Evolutionary conservation across 2,329 filamentous ascomycete species (phyloP).

Genomic region (Tolypocladium ophioglossoides): DNA sequence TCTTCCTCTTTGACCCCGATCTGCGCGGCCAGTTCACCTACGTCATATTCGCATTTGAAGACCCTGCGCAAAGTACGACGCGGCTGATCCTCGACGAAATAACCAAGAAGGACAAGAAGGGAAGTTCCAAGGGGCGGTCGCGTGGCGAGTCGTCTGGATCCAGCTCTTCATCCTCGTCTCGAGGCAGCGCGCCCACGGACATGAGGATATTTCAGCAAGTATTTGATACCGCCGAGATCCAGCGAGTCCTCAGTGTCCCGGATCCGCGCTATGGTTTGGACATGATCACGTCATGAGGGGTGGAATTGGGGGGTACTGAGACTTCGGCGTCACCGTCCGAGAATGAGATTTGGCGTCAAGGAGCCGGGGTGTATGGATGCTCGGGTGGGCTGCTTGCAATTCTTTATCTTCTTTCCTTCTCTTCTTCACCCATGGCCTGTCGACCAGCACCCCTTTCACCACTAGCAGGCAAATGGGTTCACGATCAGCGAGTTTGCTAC

Average conservation of each 20-base stretch:
- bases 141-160: constrained; percentile 16
- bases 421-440: background rate
- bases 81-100: constrained; percentile 44
- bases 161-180: constrained; percentile 15
- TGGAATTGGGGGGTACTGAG: constrained; percentile 2
- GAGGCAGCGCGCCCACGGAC: constrained; percentile 28
- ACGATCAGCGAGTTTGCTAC: background rate
- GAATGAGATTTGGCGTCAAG: background rate
- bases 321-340: background rate
- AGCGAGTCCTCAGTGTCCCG: constrained; percentile 36
- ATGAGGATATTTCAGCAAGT: constrained; percentile 42
- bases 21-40: constrained; percentile 50
- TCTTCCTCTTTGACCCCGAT: constrained; percentile 51
- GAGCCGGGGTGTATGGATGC: background rate
- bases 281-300: constrained; percentile 33
- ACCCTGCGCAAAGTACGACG: constrained; percentile 41
- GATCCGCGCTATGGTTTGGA: constrained; percentile 45
- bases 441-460: background rate
- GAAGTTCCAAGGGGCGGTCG: constrained; percentile 22
- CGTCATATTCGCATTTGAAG: constrained; percentile 56
- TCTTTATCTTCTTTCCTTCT: background rate
- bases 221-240: constrained; percentile 39
- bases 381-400: background rate
- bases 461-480: background rate
- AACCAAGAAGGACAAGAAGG: constrained; percentile 36